phyloP scores from a whole-genome alignment of 2,329 filamentous ascomycete genomes.

The Keithomyces neogunnii region DNA sequence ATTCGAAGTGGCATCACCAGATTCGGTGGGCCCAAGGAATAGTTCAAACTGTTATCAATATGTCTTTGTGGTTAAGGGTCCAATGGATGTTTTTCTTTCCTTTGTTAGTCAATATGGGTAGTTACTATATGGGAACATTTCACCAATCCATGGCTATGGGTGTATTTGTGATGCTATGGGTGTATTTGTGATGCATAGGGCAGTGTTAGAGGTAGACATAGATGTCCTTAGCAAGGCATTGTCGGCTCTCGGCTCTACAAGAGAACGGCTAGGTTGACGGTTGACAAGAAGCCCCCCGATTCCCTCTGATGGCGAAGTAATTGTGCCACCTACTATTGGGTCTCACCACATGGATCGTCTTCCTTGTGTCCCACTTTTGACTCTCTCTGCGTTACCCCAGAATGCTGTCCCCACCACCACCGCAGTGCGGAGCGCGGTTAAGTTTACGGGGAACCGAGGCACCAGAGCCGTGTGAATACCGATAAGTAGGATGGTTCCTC shows the following conservation, averaged over 20 bases:
- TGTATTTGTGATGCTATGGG: not conserved
- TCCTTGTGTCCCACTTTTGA: too few relatives aligned
- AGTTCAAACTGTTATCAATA: not conserved
- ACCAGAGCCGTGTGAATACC: not conserved
- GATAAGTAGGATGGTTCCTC: not conserved
- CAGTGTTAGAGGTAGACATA: conserved; percentile 1
- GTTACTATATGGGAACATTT: not conserved
- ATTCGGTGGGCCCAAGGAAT: conserved; percentile 16
- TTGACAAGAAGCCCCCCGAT: too few relatives aligned
- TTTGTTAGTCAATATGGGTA: not conserved
- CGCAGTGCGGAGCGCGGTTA: too few relatives aligned
- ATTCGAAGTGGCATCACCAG: conserved; percentile 39
- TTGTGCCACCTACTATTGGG: too few relatives aligned
- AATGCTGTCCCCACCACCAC: too few relatives aligned
- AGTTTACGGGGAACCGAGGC: too few relatives aligned
- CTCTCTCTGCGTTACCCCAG: too few relatives aligned
- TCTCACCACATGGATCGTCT: too few relatives aligned
- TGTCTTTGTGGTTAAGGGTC: not conserved
- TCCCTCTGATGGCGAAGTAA: too few relatives aligned
- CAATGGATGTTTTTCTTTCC: not conserved
- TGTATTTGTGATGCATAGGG: not conserved
- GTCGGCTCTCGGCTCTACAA: too few relatives aligned
- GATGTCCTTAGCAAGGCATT: not conserved
- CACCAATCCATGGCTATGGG: not conserved
- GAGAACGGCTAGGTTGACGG: too few relatives aligned